phyloP scores from a whole-genome alignment of 2,329 filamentous ascomycete species.

The Colletotrichum paranaense region DNA sequence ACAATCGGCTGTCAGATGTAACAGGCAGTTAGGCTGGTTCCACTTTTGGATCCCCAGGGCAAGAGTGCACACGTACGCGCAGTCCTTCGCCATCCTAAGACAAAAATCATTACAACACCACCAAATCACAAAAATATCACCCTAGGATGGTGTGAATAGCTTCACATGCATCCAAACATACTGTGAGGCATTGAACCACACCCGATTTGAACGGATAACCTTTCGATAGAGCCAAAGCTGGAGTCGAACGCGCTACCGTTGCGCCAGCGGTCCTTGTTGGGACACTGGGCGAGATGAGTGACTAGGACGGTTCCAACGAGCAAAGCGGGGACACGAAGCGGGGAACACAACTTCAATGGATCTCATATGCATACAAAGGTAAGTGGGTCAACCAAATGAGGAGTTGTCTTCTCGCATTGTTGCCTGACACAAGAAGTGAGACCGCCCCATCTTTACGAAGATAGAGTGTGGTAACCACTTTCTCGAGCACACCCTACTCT shows the following conservation, averaged over 20 bases:
- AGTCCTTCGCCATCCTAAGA: neutral
- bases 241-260: slow-evolving; percentile 30
- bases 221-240: neutral
- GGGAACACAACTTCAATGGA: neutral
- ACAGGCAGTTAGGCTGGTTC: neutral
- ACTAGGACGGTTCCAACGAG: accelerated
- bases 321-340: neutral
- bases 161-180: neutral
- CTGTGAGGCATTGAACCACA: slow-evolving; percentile 1
- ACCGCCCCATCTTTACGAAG: neutral
- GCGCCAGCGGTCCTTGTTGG: slow-evolving; percentile 16
- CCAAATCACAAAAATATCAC: neutral
- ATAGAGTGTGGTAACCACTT: too few relatives aligned
- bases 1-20: neutral
- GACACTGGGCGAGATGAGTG: accelerated
- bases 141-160: accelerated
- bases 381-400: neutral
- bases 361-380: neutral
- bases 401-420: neutral
- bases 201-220: slow-evolving; percentile 30
- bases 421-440: neutral
- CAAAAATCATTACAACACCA: neutral
- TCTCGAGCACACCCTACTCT: too few relatives aligned
- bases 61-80: neutral
- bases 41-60: too few relatives aligned